Base-by-base conservation (phyloP, 1,284 basidiomycete genomes). In the Fistulina hepatica region DNA sequence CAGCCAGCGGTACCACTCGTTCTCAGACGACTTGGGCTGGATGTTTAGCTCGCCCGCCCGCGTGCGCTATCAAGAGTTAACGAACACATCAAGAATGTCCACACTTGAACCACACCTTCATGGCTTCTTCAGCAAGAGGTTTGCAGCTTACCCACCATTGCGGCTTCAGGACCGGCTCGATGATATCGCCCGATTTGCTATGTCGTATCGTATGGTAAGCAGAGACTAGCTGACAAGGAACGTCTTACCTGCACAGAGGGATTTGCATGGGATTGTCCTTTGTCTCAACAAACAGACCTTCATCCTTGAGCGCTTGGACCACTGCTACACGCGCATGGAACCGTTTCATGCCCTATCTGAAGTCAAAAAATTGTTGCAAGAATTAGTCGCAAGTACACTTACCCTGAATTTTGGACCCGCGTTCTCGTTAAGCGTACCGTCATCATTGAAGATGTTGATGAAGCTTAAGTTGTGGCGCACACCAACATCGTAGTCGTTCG, bases 111-210 rank as follows among this genome's bases (percentile, higher is more conserved):
- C 40, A 19, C 42, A 86, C 88, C 66, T 81, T 79, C 54, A 97
- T 73, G 11, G 85, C 89, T 50, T 92, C 89, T 44, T 92, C 82
- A 0, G 94, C 92, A 38, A 98, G 69, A 2, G 86, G 85, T 57
- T 89, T 81, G 67, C 91, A 95, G 61, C 83, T 80, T 34, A 98
- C 86, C 93, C 93, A 99, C 95, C 95, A 98, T 57, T 99, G 95
- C 0, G 95, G 95, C 63, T 97, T 98, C 55, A 98, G 71, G 24
- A 97, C 69, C 5, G 89, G 86, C 60, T 98, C 95, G 48, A 98
- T 97, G 37, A 98, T 63, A 57, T 98, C 95, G 3, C 94, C 94
- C 2, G 90, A 94, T 69, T 93, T 92, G 48, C 82, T 90, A 36
- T 1, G 28, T 23, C n/a, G 19, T 2, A 23, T n/a, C n/a, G n/a